A percentile compares a stretch with the other conserved stretches of the same genome.
Evolutionary conservation across 2,329 filamentous ascomycete species (phyloP).

Genomic region (Fusarium falciforme): DNA sequence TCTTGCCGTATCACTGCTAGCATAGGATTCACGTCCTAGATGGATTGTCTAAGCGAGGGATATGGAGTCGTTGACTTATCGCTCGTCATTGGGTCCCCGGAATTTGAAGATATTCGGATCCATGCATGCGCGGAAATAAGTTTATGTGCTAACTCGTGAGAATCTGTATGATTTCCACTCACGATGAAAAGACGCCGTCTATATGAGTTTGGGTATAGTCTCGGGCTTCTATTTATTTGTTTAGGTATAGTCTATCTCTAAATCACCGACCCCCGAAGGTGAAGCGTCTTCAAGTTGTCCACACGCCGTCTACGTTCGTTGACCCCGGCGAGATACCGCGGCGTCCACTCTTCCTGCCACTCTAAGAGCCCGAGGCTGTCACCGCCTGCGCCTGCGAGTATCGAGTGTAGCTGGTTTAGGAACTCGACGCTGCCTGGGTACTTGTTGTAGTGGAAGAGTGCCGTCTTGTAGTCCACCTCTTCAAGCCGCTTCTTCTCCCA

Average conservation of each 20-base stretch:
- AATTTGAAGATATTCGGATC: not conserved
- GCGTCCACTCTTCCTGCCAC: constrained; percentile 5
- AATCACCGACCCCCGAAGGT: not conserved
- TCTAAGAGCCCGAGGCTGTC: not conserved
- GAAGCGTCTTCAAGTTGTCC: constrained; percentile 2
- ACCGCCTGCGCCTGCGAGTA: not conserved
- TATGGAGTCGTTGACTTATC: not conserved
- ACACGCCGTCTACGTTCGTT: not conserved
- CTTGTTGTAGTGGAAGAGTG: constrained; percentile 6
- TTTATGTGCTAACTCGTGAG: not conserved
- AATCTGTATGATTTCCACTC: not conserved
- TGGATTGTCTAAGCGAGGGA: not conserved
- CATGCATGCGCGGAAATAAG: not conserved
- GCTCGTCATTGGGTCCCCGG: not conserved
- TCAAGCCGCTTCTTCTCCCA: not conserved
- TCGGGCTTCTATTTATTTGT: not conserved
- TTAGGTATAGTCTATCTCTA: not conserved
- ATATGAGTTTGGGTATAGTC: not conserved
- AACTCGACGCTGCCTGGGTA: constrained; percentile 5
- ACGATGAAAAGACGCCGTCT: not conserved
- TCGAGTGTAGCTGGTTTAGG: not conserved
- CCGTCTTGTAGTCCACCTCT: not conserved
- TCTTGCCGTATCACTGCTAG: not conserved
- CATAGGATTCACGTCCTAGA: not conserved
- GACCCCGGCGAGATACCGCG: not conserved